These are phyloP conservation scores for Penicillium robsamsonii DNA, from an alignment of 495 filamentous ascomycete genomes.

Conservation along the genomic window DNA sequence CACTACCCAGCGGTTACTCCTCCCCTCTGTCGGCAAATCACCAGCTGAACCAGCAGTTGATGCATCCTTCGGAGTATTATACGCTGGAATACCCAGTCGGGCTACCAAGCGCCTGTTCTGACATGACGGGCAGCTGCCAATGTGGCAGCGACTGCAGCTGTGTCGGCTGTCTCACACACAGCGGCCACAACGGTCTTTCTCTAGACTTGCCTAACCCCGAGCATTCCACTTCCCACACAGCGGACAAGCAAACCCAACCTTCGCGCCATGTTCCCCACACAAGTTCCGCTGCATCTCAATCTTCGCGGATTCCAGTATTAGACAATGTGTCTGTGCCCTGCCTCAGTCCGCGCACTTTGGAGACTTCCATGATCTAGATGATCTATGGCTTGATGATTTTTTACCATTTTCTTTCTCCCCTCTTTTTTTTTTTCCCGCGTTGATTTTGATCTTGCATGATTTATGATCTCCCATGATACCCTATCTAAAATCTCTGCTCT, in stretches of 20 bases:
- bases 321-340: slow-evolving; percentile 23
- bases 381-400: not conserved
- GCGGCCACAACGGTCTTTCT: slow-evolving; percentile 43
- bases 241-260: slow-evolving; percentile 6
- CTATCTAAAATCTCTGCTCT: slow-evolving; percentile 22
- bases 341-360: slow-evolving; percentile 21
- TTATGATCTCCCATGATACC: slow-evolving; percentile 36
- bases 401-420: not conserved
- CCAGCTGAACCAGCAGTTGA: slow-evolving; percentile 32
- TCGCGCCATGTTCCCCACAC: not conserved
- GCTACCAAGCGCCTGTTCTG: slow-evolving; percentile 39
- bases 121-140: slow-evolving; percentile 47
- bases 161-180: slow-evolving; percentile 51
- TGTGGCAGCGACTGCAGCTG: slow-evolving; percentile 52
- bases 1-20: slow-evolving; percentile 29
- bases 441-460: slow-evolving; percentile 14
- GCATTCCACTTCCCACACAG: not conserved
- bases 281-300: slow-evolving; percentile 6
- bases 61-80: slow-evolving; percentile 46
- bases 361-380: slow-evolving; percentile 28
- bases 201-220: slow-evolving; percentile 19
- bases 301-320: slow-evolving; percentile 18
- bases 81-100: slow-evolving; percentile 47
- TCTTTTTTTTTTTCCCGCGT: not conserved
- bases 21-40: slow-evolving; percentile 29